Percentiles rank a stretch among this genome's conserved stretches.
These are phyloP conservation scores for Penicillium sp. DNA, from an alignment of 2,329 filamentous ascomycete species.

Conservation along the genomic window DNA sequence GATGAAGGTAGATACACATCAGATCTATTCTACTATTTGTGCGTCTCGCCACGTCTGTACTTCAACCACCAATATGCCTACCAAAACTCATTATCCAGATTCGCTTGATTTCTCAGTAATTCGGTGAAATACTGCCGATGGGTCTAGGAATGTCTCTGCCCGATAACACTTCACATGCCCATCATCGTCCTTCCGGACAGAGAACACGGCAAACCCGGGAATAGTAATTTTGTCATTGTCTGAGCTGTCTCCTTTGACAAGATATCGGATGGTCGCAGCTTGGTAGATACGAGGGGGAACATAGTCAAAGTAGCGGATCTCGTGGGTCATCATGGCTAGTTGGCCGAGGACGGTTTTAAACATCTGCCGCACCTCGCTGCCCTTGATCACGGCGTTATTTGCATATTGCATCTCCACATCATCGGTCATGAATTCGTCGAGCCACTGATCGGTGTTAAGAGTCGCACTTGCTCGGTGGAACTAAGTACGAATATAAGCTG, in stretches of 20 bases:
- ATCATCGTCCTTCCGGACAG: neutral
- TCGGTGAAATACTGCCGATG: constrained; percentile 5
- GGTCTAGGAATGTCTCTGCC: constrained; percentile 6
- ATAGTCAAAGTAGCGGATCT: constrained; percentile 10
- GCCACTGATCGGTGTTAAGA: constrained; percentile 4
- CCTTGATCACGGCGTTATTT: constrained; percentile 6
- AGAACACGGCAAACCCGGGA: constrained; percentile 7
- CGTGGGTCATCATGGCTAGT: constrained; percentile 5
- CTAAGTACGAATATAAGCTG: neutral
- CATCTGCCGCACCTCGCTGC: constrained; percentile 8
- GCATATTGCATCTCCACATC: constrained; percentile 12
- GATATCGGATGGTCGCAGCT: constrained; percentile 9
- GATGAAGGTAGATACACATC: no score
- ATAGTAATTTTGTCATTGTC: constrained; percentile 9
- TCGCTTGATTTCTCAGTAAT: constrained; percentile 3
- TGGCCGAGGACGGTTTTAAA: constrained; percentile 7
- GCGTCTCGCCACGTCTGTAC: no score
- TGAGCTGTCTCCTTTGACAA: constrained; percentile 5
- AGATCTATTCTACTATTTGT: no score
- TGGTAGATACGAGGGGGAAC: constrained; percentile 9
- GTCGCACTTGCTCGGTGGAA: constrained; percentile 6
- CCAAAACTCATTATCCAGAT: no score
- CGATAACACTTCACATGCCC: constrained; percentile 6
- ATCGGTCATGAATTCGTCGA: constrained; percentile 10
- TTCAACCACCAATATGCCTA: no score